Evolutionary conservation across 2,329 filamentous ascomycete genomes (phyloP), one percentile per base, ranked within the genome.

Genomic region (Plenodomus lindquistii): DNA sequence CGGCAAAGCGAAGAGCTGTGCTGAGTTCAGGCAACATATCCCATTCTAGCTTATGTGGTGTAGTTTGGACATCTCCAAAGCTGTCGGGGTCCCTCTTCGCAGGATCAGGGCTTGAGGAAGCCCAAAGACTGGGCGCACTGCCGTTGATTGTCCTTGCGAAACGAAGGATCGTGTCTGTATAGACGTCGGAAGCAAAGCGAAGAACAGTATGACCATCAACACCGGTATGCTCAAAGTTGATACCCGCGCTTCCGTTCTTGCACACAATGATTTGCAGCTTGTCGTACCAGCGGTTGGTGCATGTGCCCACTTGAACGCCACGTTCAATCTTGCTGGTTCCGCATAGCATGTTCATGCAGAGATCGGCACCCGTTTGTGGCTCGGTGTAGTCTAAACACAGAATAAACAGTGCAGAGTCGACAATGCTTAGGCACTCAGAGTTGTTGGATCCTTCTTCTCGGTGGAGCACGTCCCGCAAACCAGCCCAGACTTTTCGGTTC

Each of bases 271-370:
- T 97, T 70, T 99, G 94, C 40, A 99, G 80, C 77, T 99, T 99
- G 76, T 99, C 94, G 67, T 99, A 99, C 94, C 94, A 99, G 53
- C 94, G 82, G 73, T 99, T 99, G 13, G 93, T 97, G 75, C 94
- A 99, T 2, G 94, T 97, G 22, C 94, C 94, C 37, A 97, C 91
- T 74, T 99, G 94, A 2, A 99, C 89, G 4, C 94, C 94, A 67
- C 88, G 89, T 65, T 96, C 89, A 11, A 97, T 87, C 66, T 94
- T 86, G 61, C 88, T 96, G 0, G 91, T 96, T 37, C 94, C 94
- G 66, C 94, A 97, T 11, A 99, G 87, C 93, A 99, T 97, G 72
- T 97, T 99, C 69, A 91, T 91, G 72, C 92, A 97, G n/a, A 97
- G 82, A 24, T 91, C 88, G 0, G 91, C 86, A 1, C 86, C 88